A percentile compares a stretch with the other conserved stretches of the same genome.
Evolutionary conservation across 2,329 filamentous ascomycete genomes (phyloP).

Genomic region (Chaetomiaceae sp.): DNA sequence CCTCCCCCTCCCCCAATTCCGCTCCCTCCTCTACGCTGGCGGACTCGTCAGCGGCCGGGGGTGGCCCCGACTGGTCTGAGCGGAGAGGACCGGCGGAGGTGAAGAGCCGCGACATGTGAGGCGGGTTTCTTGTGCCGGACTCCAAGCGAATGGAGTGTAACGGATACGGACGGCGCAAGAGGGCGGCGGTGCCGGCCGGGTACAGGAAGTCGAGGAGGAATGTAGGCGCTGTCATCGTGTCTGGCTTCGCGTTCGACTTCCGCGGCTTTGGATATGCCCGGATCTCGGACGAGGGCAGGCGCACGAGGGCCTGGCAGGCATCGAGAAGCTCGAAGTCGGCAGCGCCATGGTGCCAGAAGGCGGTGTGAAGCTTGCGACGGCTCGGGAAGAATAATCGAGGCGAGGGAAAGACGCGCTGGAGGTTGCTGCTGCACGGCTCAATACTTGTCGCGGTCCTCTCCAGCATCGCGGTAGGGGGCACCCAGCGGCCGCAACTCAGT

Average conservation of each 20-base stretch:
- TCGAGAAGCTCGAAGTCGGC: slow-evolving; percentile 42
- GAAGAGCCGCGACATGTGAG: slow-evolving; percentile 22
- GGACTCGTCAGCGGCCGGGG: background rate
- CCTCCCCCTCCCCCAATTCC: too few species aligned
- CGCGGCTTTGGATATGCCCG: slow-evolving; percentile 12
- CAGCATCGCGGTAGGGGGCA: slow-evolving; percentile 41
- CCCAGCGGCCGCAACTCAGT: slow-evolving; percentile 6
- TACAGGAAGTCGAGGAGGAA: slow-evolving; percentile 54
- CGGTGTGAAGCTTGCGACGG: slow-evolving; percentile 40
- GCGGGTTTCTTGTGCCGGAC: slow-evolving; percentile 12
- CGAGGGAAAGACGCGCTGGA: slow-evolving; percentile 46
- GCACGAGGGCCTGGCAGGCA: slow-evolving; percentile 36
- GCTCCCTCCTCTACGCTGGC: background rate
- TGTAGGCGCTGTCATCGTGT: slow-evolving; percentile 34
- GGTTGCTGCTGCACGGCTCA: slow-evolving; percentile 48
- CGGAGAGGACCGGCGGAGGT: slow-evolving; percentile 22
- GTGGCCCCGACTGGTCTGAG: background rate
- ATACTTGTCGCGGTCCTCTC: slow-evolving; percentile 51
- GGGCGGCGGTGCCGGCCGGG: slow-evolving; percentile 38
- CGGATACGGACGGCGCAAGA: slow-evolving; percentile 34
- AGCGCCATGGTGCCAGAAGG: slow-evolving; percentile 51
- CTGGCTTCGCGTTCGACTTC: slow-evolving; percentile 23
- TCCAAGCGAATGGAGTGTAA: slow-evolving; percentile 18
- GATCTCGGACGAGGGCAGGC: slow-evolving; percentile 26
- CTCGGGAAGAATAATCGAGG: slow-evolving; percentile 33